Base-by-base conservation (phyloP, 768 basidiomycete genomes). In the Tremella mesenterica region DNA sequence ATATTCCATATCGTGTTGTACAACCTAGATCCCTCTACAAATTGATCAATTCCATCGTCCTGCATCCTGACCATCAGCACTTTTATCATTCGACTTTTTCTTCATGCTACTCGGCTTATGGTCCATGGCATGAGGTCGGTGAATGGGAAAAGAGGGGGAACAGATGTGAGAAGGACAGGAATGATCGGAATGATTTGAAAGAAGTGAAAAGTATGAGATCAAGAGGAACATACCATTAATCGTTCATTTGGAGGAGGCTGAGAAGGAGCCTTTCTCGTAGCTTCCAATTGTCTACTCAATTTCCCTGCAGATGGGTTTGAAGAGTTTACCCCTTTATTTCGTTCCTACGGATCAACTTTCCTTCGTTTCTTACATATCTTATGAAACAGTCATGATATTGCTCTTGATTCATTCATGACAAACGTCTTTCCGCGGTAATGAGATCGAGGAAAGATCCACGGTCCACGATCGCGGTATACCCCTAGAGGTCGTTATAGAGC, bases 241-340 rank as follows among this genome's bases (percentile, higher is more conserved):
- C 64, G 28, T 30, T 60, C 58, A 16, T 69, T n/a, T 21, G 58
- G 36, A 4, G 38, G 43, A 3, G 55, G 44, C 16, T 49, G 34
- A 20, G 43, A 25, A 18, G 61, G 47, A 39, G 51, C 61, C 39
- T 55, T 61, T 38, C 65, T 54, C 45, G 69, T 67, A 18, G 67
- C 69, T 8, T 57, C 65, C 6, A 73, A 53, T 27, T 73, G 67
- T 16, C 67, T 64, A 2, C 61, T 60, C 38, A 73, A 44, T 50
- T 70, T 60, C 1, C 71, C 71, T 26, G 69, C 51, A 44, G 64
- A 65, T 1, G 69, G 69, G 54, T 70, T 70, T 8, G 61, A 54
- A 1, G 54, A 27, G n/a, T 61, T 56, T 9, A 70, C 64, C 33
- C 69, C 69, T 55, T 67, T 67, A 1, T 23, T 49, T 16, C 58